phyloP scores from a whole-genome alignment of 345 rosid genomes.

The Hevea brasiliensis region DNA sequence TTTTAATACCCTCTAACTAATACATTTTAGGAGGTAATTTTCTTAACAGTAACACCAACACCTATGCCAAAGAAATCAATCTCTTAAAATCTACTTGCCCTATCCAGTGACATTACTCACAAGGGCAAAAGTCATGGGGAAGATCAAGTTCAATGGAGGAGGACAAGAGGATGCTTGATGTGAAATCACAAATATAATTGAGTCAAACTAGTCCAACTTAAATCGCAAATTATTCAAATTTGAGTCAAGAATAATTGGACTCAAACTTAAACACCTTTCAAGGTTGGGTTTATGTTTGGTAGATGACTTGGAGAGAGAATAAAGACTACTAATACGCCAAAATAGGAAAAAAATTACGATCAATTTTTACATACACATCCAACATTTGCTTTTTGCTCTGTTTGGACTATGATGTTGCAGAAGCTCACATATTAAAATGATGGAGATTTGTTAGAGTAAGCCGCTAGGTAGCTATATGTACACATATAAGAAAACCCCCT shows the following conservation, averaged over 20 bases:
- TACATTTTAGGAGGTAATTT: no score
- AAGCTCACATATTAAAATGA: background rate
- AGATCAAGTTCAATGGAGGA: no score
- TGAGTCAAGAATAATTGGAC: background rate
- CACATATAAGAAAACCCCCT: background rate
- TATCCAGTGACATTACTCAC: background rate
- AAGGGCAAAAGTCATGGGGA: no score
- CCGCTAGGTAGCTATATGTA: background rate
- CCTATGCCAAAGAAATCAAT: background rate
- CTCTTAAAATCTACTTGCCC: background rate
- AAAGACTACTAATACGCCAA: background rate
- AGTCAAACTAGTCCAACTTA: background rate
- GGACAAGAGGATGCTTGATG: no score
- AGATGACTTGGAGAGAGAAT: background rate
- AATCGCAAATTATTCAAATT: background rate
- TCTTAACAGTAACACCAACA: background rate
- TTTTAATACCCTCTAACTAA: no score
- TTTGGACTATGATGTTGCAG: no score
- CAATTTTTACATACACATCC: no score
- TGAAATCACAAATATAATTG: no score
- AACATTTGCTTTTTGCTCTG: background rate
- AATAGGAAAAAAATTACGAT: no score
- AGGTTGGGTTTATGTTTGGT: background rate
- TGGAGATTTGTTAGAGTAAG: no score
- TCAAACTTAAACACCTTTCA: background rate